Evolutionary conservation across 1,139 yeast species (phyloP).

Genomic region (Tardiomyces depauwii): DNA sequence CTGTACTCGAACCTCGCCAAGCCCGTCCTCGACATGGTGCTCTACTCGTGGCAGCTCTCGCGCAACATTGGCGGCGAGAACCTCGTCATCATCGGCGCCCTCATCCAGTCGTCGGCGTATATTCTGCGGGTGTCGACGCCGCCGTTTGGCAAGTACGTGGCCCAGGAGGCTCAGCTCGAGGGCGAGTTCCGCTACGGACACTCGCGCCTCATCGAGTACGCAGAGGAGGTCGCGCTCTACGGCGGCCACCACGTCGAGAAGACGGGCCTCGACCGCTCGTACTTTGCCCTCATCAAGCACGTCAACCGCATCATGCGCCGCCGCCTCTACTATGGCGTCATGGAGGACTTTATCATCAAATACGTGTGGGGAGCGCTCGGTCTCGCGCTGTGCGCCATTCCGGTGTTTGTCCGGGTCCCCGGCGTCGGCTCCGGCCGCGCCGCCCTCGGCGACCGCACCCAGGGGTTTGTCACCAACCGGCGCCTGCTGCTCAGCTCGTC

Average conservation of each 20-base stretch:
- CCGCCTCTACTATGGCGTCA: constrained; percentile 59
- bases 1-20: constrained; percentile 82
- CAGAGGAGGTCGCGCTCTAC: constrained; percentile 80
- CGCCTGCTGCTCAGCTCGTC: constrained; percentile 77
- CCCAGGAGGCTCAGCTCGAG: constrained; percentile 70
- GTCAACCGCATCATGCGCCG: constrained; percentile 69
- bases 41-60: constrained; percentile 75
- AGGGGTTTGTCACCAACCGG: constrained; percentile 79
- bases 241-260: constrained; percentile 75
- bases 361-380: constrained; percentile 97
- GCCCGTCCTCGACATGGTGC: constrained; percentile 69
- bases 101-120: constrained; percentile 74
- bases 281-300: constrained; percentile 73
- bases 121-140: constrained; percentile 72
- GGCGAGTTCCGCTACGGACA: constrained; percentile 80
- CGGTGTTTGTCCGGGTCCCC: constrained; percentile 65
- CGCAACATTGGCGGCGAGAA: constrained; percentile 76
- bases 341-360: constrained; percentile 61
- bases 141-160: constrained; percentile 75
- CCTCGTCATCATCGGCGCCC: constrained; percentile 64
- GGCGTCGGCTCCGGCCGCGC: constrained; percentile 5
- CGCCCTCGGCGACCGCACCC: constrained; percentile 24
- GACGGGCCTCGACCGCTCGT: constrained; percentile 66
- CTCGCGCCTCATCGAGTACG: constrained; percentile 64
- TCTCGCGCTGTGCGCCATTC: constrained; percentile 74